A percentile compares a stretch with the other conserved stretches of the same genome.
Conservation (phyloP, 768 basidiomycete genomes). For the Termitomyces sp. region DNA sequence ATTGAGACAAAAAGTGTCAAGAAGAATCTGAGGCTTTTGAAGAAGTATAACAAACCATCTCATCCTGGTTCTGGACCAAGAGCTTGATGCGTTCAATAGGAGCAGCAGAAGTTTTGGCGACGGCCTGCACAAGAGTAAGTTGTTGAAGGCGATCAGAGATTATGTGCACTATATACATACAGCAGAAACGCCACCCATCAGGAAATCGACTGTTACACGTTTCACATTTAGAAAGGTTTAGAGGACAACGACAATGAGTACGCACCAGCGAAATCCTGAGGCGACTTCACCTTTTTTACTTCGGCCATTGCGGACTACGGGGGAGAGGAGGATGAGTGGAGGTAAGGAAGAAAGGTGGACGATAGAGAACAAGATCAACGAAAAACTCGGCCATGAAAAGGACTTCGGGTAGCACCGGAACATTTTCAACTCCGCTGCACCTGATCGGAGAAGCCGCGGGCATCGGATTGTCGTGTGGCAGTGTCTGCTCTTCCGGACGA, state of each 20-base stretch:
- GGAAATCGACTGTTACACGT: constrained; percentile 68
- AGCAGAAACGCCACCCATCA: constrained; percentile 95
- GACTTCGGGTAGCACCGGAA: constrained; percentile 45
- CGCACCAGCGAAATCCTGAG: constrained; percentile 85
- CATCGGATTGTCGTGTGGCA: constrained; percentile 3
- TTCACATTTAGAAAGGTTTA: constrained; percentile 13
- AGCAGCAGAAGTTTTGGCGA: constrained; percentile 98
- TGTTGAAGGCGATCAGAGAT: constrained; percentile 13
- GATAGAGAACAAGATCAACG: constrained; percentile 27
- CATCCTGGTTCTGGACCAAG: constrained; percentile 98
- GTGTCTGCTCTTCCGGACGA: neutral
- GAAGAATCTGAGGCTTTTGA: neutral
- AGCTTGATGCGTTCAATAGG: constrained; percentile 99
- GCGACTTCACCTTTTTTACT: constrained; percentile 77
- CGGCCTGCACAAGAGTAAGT: constrained; percentile 53
- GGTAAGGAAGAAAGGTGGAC: constrained; percentile 42
- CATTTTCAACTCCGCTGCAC: constrained; percentile 36
- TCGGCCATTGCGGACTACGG: constrained; percentile 77
- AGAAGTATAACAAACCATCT: constrained; percentile 68
- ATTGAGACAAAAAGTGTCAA: constrained; percentile 29
- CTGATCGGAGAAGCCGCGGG: constrained; percentile 17
- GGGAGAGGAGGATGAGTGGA: constrained; percentile 46
- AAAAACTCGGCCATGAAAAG: constrained; percentile 47
- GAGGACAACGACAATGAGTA: constrained; percentile 14
- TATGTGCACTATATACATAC: constrained; percentile 37